Evolutionary conservation across 1,284 basidiomycete genomes (phyloP), one percentile per base, ranked within the genome.

Genomic region (Pascua sp.): DNA sequence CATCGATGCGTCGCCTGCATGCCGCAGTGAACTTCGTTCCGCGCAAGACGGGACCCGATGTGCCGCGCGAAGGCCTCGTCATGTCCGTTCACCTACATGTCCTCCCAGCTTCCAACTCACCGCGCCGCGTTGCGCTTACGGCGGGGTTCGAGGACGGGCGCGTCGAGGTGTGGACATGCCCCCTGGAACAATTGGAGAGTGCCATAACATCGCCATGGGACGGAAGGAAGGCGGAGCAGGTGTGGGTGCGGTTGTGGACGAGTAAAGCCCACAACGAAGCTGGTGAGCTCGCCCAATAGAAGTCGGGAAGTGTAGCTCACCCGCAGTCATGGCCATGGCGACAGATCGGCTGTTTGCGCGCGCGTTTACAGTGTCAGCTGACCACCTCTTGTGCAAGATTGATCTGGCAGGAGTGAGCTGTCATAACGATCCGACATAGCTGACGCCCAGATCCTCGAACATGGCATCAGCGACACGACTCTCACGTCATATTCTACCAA

Each of bases 141-240:
- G 82, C 84, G 37, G 88, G 84, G 1, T 93, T 89, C 68, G 92
- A 96, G 77, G 87, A 87, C 61, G 92, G 92, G 1, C 80, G 82
- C 11, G 85, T 93, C 16, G 82, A 82, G 41, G 73, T 90, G 39
- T 85, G 86, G 64, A 79, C 78, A 42, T 85, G 84, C 64, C 74
- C 44, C 0, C 15, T 32, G 24, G 24, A 32, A 32, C 24, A 7
- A 32, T 32, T 32, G 24, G 24, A 32, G 24, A 32, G 24, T 32
- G 24, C 24, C 24, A 32, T 32, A 32, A 32, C 24, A 32, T 32
- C 24, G 24, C 39, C 49, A 24, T 65, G 61, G 55, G 68, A 73
- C 49, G 60, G 65, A 5, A 56, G 64, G 42, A 51, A 65, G 47
- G 51, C 51, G 32, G 54, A 53, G 16, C 53, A 32, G 24, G 86